Base-by-base conservation (phyloP, 352 stramenopile species). In the Phytophthora idaei region DNA sequence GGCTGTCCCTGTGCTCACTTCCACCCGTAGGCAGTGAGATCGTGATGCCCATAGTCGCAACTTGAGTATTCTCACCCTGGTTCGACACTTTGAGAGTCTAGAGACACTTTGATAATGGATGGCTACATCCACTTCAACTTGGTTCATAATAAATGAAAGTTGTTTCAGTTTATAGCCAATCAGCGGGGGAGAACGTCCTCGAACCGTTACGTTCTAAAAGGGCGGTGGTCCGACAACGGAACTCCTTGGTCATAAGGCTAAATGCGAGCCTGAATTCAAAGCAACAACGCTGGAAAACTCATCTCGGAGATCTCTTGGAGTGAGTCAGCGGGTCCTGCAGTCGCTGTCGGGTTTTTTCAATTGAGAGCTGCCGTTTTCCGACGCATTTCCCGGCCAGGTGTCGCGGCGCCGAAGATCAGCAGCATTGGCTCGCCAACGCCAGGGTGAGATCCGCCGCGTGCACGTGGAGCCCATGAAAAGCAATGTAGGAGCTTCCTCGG, bases 1-100 rank as follows among this genome's bases (percentile, higher is more conserved):
- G 63, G 29, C 71, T 74, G n/a, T 77, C 71, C 21, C 89, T 68
- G 42, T 59, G 67, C 41, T 51, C 34, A 8, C 36, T 64, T 10
- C 50, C 44, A 25, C 61, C 66, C 11, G 45, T 29, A 2, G 61
- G 67, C 46, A 61, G 67, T 11, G 67, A 74, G 67, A 74, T 66
- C 37, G 67, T 60, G 47, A 74, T 61, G 14, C 67, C 67, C 67
- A 74, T 74, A 12, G 10, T 41, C 34, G 52, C 9, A 44, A 42
- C 10, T 46, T 25, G 31, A 28, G 39, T 25, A 31, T 42, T 52
- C 27, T 5, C 17, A 27, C 44, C 34, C 34, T 29, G 17, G 21
- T 21, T 21, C 21, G 21, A 21, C 21, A 21, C 21, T 21, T 21
- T 21, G 21, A 21, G 21, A 21, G 21, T 21, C 21, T 1, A 21